These are phyloP conservation scores for Trichoderma orchidacearum DNA, from an alignment of 495 filamentous ascomycete genomes.

Conservation along the genomic window DNA sequence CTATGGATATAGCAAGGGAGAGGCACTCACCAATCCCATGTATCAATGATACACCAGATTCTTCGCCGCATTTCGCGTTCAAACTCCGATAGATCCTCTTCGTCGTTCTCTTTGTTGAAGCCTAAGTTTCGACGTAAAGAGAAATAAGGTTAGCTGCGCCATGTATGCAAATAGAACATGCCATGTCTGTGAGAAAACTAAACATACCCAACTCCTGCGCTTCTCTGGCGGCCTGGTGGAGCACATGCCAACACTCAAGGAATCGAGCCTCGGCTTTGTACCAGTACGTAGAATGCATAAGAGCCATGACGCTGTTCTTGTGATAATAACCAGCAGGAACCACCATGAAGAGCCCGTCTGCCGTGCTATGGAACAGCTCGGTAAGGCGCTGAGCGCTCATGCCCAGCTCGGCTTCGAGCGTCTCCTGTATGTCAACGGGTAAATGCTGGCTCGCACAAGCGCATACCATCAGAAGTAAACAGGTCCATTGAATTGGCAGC, in stretches of 20 bases:
- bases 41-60: constrained; percentile 26
- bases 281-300: constrained; percentile 37
- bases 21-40: constrained; percentile 25
- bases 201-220: constrained; percentile 36
- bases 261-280: constrained; percentile 39
- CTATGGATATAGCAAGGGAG: background rate
- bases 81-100: constrained; percentile 26
- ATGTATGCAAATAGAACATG: background rate
- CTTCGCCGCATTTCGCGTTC: constrained; percentile 29
- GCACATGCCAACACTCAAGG: constrained; percentile 37
- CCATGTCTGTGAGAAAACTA: too few species aligned
- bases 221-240: constrained; percentile 30
- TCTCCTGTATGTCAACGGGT: constrained; percentile 18
- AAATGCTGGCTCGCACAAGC: constrained; percentile 36
- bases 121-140: constrained; percentile 10
- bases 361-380: constrained; percentile 25
- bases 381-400: constrained; percentile 23
- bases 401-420: constrained; percentile 33
- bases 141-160: background rate
- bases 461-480: constrained; percentile 36
- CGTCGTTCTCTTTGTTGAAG: constrained; percentile 27
- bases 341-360: constrained; percentile 28
- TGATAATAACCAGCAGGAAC: constrained; percentile 33
- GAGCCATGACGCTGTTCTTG: constrained; percentile 34
- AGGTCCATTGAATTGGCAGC: constrained; percentile 31